Conservation (phyloP, 2,329 filamentous ascomycete genomes). For the Aspergillus felis region DNA sequence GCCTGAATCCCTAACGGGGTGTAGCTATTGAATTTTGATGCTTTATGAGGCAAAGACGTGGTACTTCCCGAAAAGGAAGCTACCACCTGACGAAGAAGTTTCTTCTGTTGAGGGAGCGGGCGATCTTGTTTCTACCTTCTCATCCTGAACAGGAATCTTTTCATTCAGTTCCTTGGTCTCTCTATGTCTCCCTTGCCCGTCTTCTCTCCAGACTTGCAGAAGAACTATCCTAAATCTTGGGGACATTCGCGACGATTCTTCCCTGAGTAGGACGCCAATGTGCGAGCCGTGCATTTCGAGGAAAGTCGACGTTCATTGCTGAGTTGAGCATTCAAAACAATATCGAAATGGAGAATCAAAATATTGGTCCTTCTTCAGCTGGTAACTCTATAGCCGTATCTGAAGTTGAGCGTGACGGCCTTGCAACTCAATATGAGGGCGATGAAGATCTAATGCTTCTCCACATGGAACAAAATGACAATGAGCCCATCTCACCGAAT, state of each 20-base stretch:
- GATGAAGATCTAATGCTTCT: conserved; percentile 19
- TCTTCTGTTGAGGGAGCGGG: background rate
- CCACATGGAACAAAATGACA: conserved; percentile 12
- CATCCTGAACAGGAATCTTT: background rate
- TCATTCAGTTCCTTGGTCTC: background rate
- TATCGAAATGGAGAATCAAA: background rate
- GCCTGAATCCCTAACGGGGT: background rate
- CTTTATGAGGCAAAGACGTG: background rate
- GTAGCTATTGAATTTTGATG: background rate
- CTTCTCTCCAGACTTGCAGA: background rate
- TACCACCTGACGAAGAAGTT: background rate
- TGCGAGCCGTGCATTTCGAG: background rate
- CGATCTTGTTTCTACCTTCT: background rate
- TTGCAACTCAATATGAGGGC: conserved; percentile 4
- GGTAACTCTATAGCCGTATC: background rate
- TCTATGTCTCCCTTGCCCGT: background rate
- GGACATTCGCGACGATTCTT: background rate
- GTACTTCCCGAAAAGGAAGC: background rate
- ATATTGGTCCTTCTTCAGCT: background rate
- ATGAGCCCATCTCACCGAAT: conserved; percentile 12
- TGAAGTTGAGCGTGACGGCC: background rate
- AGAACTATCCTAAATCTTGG: background rate
- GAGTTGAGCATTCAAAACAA: background rate
- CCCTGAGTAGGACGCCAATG: background rate
- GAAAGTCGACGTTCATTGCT: background rate